Evolutionary conservation across 1,139 yeast species (phyloP).

Genomic region (Yamadazyma siamensis): DNA sequence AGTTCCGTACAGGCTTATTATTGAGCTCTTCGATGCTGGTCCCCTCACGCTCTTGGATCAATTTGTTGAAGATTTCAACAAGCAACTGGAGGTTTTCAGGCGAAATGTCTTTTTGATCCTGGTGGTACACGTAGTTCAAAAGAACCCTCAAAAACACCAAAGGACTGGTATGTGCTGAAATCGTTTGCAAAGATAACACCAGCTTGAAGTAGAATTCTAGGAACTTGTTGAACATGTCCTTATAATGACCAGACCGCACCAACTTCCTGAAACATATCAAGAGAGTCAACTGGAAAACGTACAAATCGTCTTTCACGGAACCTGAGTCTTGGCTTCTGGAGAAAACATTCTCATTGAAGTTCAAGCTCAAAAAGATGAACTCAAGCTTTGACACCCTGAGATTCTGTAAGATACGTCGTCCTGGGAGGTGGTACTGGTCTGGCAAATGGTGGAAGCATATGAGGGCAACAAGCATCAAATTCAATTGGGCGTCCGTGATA

Average conservation of each 20-base stretch:
- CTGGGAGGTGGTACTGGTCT: conserved; percentile 21
- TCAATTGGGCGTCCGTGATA: conserved; percentile 15
- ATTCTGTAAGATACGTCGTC: conserved; percentile 21
- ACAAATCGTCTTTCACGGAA: conserved; percentile 9
- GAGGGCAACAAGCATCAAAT: conserved; percentile 24
- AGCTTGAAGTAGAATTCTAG: conserved; percentile 23
- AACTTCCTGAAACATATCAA: conserved; percentile 20
- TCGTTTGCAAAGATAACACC: conserved; percentile 1
- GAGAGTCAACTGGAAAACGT: conserved; percentile 23
- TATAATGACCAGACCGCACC: conserved; percentile 14
- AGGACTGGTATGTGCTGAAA: neutral
- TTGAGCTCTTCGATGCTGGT: conserved; percentile 7
- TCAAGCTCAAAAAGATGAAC: conserved; percentile 21
- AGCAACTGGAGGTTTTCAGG: conserved; percentile 1
- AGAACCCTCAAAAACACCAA: conserved; percentile 6
- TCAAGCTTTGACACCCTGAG: conserved; percentile 25
- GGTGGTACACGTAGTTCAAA: conserved; percentile 5
- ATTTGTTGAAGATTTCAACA: conserved; percentile 2
- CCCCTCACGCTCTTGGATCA: neutral
- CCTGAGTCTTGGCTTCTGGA: conserved; percentile 1
- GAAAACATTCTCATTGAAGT: conserved; percentile 13
- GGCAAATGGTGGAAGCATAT: conserved; percentile 30
- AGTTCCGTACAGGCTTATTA: conserved; percentile 38
- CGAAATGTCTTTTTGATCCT: neutral
- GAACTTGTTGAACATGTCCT: conserved; percentile 24